Evolutionary conservation across 208 protist genomes (phyloP), one percentile per base, ranked within the genome.

Genomic region (Kentomonas sorsogonicus): DNA sequence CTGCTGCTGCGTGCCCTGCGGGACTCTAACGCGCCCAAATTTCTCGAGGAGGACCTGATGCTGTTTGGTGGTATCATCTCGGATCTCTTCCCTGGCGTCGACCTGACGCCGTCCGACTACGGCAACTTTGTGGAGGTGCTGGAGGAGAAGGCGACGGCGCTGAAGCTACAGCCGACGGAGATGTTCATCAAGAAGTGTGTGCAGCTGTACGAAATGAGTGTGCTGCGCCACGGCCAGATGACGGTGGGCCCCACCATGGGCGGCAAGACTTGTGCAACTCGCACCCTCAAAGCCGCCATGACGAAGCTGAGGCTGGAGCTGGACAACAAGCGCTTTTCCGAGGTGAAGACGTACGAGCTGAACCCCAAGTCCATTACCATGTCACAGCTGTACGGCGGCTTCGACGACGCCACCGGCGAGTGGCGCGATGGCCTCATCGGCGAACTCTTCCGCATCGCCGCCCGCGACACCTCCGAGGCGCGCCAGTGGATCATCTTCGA

Each of bases 281-380:
- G 75, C 20, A 83, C 92, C 18, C 79, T 96, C 23, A 86, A 95
- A 53, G 63, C 77, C 15, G 77, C 93, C 10, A 93, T 97, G 85
- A 96, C 82, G 27, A 77, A 79, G 39, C 71, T 96, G 48, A 66
- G 78, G 7, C 64, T 68, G 20, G 82, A 92, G 62, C 40, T 75
- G 56, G 59, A 80, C 58, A 83, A 80, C 48, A 63, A 80, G 62
- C 81, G 83, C 31, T 97, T 93, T 60, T 53, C 83, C 1, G 85
- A 84, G 52, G 89, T 96, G 26, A 79, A 83, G 57, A 95, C 89
- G 47, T 81, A 95, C 73, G 73, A 60, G 45, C 69, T 98, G 13
- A 99, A 98, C 76, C 97, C 97, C 16, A 99, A 99, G 71, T 89
- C 95, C 39, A 97, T 99, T 69, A 98, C 93, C 27, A 98, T 98